Evolutionary conservation across 1,284 basidiomycete species (phyloP).

Genomic region (Rhodotorula mucilaginosa): DNA sequence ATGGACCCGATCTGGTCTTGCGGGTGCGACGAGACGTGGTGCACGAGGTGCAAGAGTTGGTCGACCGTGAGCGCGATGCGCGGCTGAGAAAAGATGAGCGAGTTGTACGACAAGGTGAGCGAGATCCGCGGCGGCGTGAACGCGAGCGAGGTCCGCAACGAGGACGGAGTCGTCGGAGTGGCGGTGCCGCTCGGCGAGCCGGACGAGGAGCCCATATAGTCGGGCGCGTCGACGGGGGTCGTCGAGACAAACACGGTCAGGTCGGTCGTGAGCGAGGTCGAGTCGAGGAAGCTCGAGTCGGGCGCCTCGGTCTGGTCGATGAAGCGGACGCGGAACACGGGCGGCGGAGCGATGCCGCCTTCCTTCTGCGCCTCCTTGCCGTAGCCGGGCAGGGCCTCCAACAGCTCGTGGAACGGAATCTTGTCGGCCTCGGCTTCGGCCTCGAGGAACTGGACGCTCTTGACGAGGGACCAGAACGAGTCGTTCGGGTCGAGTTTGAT

Average conservation of each 20-base stretch:
- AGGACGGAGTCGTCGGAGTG: constrained; percentile 48
- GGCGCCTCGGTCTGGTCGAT: constrained; percentile 82
- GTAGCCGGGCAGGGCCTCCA: constrained; percentile 50
- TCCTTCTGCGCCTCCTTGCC: constrained; percentile 23
- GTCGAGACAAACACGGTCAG: constrained; percentile 66
- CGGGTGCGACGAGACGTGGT: constrained; percentile 62
- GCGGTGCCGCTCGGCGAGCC: constrained; percentile 54
- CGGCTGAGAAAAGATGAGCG: constrained; percentile 79
- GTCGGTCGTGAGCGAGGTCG: constrained; percentile 70
- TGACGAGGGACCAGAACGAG: constrained; percentile 89
- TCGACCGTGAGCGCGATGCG: constrained; percentile 78
- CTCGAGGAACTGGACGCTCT: constrained; percentile 78
- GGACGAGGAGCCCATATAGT: constrained; percentile 22
- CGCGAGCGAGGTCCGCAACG: constrained; percentile 67
- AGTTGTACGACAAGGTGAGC: constrained; percentile 87
- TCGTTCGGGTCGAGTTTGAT: constrained; percentile 80
- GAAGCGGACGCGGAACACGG: constrained; percentile 90
- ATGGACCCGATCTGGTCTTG: constrained; percentile 65
- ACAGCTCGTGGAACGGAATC: constrained; percentile 76
- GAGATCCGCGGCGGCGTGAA: constrained; percentile 63
- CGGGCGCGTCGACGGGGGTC: constrained; percentile 26
- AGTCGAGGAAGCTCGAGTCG: constrained; percentile 58
- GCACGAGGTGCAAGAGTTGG: constrained; percentile 78
- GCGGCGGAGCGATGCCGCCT: constrained; percentile 44
- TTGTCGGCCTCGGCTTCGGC: constrained; percentile 78